Base-by-base conservation (phyloP, 2,329 filamentous ascomycete genomes). In the Aspergillus sp. region DNA sequence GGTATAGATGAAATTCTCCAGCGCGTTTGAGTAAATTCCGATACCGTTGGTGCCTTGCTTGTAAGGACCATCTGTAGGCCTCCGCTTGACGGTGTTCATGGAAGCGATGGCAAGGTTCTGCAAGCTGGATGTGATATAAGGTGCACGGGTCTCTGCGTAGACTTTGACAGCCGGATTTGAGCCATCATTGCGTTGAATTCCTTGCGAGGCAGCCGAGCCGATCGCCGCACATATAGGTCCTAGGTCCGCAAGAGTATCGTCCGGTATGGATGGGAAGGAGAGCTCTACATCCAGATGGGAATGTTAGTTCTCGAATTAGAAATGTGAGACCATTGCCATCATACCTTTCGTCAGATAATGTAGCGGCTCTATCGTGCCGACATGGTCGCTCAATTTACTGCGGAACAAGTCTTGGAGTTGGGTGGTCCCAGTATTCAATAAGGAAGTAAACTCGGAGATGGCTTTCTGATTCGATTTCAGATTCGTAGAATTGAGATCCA, bases 381-480 rank as follows among this genome's bases (percentile, higher is more conserved):
- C 87, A 36, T 92, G 90, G 61, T 96, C 89, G 56, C 81, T 83
- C 42, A 99, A 76, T 49, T 91, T 80, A 54, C 88, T 86, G 57
- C 91, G 84, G 67, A 97, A 96, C 50, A 93, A 82, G 51, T 85
- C 85, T 71, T 97, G 91, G 29, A 99, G 79, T 68, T 95, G 91
- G 11, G 84, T 83, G 59, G 88, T 91, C 20, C 91, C 94, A 4
- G 85, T 83, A 63, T 87, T 88, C 54, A 97, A 78, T 32, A 99
- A 79, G 9, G 85, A 82, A 49, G 84, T 87, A 50, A 96, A 82
- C 55, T 97, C 91, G 42, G 84, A 77, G 52, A 94, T 89, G 2
- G 91, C 91, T 70, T 92, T 87, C 69, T 97, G 92, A 55, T 97
- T 97, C 9, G 92, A 89, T 52, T 90, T 86, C 47, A 99, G 77